A percentile compares a stretch with the other conserved stretches of the same genome.
phyloP scores from a whole-genome alignment of 805 yeast genomes.

The Saccharomyces paradoxus region DNA sequence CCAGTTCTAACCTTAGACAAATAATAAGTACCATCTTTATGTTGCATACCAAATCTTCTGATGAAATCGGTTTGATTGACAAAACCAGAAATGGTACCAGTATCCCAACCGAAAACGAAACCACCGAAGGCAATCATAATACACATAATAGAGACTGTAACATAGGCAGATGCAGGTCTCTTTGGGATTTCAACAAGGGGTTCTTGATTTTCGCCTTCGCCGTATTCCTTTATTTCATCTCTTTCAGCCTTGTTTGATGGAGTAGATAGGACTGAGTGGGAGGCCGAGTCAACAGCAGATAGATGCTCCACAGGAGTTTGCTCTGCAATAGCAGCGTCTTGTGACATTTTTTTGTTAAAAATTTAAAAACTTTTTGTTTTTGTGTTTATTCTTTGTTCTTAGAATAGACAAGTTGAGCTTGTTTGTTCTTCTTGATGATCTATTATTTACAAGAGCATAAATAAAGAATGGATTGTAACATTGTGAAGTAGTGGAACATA shows the following conservation, averaged over 20 bases:
- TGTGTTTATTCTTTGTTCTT: not conserved
- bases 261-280: conserved; percentile 17
- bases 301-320: conserved; percentile 6
- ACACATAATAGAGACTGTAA: conserved; percentile 16
- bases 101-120: conserved; percentile 68
- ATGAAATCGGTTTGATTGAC: conserved; percentile 54
- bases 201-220: conserved; percentile 1
- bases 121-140: conserved; percentile 55
- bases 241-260: conserved; percentile 22
- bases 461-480: not conserved
- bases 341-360: not conserved
- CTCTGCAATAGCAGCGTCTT: not conserved
- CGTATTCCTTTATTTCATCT: conserved; percentile 14
- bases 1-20: conserved; percentile 45
- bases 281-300: conserved; percentile 10
- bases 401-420: not conserved
- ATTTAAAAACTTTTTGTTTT: not conserved
- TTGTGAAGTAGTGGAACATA: not conserved
- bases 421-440: not conserved
- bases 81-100: conserved; percentile 70
- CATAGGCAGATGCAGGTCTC: conserved; percentile 14
- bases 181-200: conserved; percentile 5
- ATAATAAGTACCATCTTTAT: conserved; percentile 33
- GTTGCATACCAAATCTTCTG: conserved; percentile 42
- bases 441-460: not conserved